Evolutionary conservation across 768 basidiomycete genomes (phyloP).

Genomic region (Symmetrospora coprosmae): DNA sequence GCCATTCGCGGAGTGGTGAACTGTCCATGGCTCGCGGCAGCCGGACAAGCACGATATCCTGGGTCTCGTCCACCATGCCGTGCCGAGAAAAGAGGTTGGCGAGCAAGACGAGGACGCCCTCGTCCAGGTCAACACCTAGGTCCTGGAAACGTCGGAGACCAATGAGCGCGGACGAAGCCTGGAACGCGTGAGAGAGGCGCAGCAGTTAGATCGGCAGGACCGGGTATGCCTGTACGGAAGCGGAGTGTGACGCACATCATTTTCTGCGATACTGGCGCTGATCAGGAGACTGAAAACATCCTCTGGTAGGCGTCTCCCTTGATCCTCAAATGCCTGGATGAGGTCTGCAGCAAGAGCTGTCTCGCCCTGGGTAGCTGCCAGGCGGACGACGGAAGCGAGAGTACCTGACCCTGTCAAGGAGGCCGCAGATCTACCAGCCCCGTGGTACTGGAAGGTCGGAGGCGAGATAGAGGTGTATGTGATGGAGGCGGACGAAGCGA

Average conservation of each 20-base stretch:
- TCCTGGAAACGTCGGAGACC: no score
- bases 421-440: no score
- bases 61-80: slow-evolving; percentile 58
- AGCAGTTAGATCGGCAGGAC: no score
- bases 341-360: background rate
- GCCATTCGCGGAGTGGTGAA: slow-evolving; percentile 4
- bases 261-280: slow-evolving; percentile 12
- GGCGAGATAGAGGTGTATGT: background rate
- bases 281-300: background rate
- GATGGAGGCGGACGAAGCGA: background rate
- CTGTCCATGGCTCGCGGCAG: background rate
- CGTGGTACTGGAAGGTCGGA: no score
- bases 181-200: no score
- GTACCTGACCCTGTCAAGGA: background rate
- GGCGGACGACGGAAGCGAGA: background rate
- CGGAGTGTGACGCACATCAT: slow-evolving; percentile 16
- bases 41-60: slow-evolving; percentile 21
- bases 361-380: slow-evolving; percentile 1
- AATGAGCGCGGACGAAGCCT: no score
- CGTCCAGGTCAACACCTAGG: background rate
- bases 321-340: background rate
- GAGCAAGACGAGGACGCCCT: slow-evolving; percentile 46
- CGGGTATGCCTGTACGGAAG: no score
- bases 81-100: slow-evolving; percentile 49
- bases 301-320: background rate